Evolutionary conservation across 306 rosid species (phyloP).

Genomic region (Sindora glabra): DNA sequence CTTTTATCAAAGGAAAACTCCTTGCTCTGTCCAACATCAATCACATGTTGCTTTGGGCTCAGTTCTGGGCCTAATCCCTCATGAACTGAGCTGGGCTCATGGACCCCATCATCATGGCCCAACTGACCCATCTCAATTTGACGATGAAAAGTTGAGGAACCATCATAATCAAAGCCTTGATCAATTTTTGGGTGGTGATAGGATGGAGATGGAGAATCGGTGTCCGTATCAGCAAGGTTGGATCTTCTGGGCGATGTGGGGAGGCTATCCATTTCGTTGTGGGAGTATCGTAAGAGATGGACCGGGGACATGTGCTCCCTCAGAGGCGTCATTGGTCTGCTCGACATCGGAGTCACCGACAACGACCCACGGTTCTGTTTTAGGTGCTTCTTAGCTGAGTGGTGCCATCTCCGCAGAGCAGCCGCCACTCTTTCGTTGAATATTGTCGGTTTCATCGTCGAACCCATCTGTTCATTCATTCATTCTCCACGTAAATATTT

Average conservation of each 20-base stretch:
- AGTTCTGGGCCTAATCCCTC: neutral
- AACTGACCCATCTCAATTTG: slow-evolving; percentile 19
- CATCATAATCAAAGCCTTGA: neutral
- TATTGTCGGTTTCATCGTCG: slow-evolving; percentile 63
- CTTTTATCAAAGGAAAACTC: slow-evolving; percentile 55
- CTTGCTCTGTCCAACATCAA: slow-evolving; percentile 17
- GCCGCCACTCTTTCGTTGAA: slow-evolving; percentile 58
- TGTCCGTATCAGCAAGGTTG: slow-evolving; percentile 13
- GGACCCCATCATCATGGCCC: neutral
- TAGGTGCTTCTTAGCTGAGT: slow-evolving; percentile 42
- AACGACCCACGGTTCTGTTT: slow-evolving; percentile 36
- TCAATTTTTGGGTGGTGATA: neutral
- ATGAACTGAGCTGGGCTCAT: neutral
- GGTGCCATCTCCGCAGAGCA: slow-evolving; percentile 70
- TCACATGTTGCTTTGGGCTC: neutral
- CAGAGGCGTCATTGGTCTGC: slow-evolving; percentile 45
- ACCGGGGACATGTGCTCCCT: slow-evolving; percentile 31
- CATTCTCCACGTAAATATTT: too few relatives aligned
- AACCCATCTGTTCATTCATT: slow-evolving; percentile 55
- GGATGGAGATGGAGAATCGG: slow-evolving; percentile 44
- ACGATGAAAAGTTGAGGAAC: neutral
- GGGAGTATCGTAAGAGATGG: slow-evolving; percentile 31
- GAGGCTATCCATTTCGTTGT: slow-evolving; percentile 26
- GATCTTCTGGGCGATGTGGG: slow-evolving; percentile 29
- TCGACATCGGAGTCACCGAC: slow-evolving; percentile 32